phyloP scores from a whole-genome alignment of 768 basidiomycete species.

The Cytidiella melzeri region DNA sequence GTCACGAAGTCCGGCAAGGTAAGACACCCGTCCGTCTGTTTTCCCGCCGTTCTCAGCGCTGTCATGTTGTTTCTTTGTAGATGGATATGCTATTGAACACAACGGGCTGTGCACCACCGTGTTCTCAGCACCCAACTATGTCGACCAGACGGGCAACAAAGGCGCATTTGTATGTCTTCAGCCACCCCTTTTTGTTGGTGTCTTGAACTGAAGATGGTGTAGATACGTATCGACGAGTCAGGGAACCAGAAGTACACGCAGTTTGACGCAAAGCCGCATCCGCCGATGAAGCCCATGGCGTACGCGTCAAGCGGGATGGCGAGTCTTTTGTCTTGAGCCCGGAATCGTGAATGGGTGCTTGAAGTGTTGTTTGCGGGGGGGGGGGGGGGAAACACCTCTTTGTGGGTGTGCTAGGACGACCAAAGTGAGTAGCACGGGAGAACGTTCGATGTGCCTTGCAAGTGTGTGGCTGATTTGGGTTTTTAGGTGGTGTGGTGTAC shows the following conservation, averaged over 20 bases:
- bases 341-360: too few species aligned
- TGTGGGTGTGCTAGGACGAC: too few species aligned
- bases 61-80: slow-evolving; percentile 29
- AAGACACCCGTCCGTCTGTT: slow-evolving; percentile 17
- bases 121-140: slow-evolving; percentile 94
- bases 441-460: too few species aligned
- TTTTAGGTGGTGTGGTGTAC: too few species aligned
- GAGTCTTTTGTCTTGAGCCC: too few species aligned
- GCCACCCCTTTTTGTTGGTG: background rate
- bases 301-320: slow-evolving; percentile 66
- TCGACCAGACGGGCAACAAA: slow-evolving; percentile 88
- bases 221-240: slow-evolving; percentile 79
- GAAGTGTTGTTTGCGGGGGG: too few species aligned
- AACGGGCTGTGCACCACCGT: slow-evolving; percentile 92
- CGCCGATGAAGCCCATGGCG: slow-evolving; percentile 91
- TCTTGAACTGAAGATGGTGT: too few species aligned
- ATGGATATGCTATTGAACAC: slow-evolving; percentile 94
- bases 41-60: background rate
- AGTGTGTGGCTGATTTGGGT: too few species aligned
- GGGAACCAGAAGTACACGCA: slow-evolving; percentile 72
- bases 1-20: slow-evolving; percentile 95
- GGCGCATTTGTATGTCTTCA: slow-evolving; percentile 74
- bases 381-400: too few species aligned
- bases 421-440: too few species aligned
- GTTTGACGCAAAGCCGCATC: slow-evolving; percentile 85